Evolutionary conservation across 2,329 filamentous ascomycete species (phyloP), one percentile per base, ranked within the genome.

Genomic region (Acrocalymma vagum): DNA sequence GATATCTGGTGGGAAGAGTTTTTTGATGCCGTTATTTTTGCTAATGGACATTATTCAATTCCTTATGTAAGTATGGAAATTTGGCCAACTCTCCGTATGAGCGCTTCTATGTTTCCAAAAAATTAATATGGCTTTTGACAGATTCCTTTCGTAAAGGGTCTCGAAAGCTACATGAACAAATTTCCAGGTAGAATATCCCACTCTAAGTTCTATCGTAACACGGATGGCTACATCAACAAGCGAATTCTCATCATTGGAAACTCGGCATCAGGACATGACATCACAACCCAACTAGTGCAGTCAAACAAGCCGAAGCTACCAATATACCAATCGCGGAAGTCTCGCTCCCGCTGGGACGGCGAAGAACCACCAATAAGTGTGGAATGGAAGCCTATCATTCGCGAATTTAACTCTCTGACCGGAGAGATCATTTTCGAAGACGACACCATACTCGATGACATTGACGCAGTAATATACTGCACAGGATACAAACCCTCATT

Each of bases 1-100:
- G 79, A 83, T 40, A 29, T 73, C 1, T 82, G 79, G 79, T 81
- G 79, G 78, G 67, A 76, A 31, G 78, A 82, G 18, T 50, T 62
- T 0, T 82, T 80, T 71, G 71, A 68, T 42, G 62, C 61, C 8
- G 40, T 67, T 1, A 43, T 67, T 14, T 42, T 68, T n/a, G 63
- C 62, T 10, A 67, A 63, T 26, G 62, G 64, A 3, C 64, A 68
- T 40, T 67, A 65, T 26, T 60, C 61, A 5, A 50, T 67, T 8
- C 62, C 64, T 11, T 65, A 48, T 48, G 77, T 80, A 70, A n/a
- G 70, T 35, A 18, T 16, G 11, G 10, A 4, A 15, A 22, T n/a
- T n/a, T 27, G 13, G 5, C 5, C 11, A 20, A 29, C 38, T 38
- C 5, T n/a, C n/a, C n/a, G n/a, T n/a, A n/a, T n/a, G n/a, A n/a